Evolutionary conservation across 192 early-diverging fungal species (phyloP).

Genomic region (Allomyces javanicus): DNA sequence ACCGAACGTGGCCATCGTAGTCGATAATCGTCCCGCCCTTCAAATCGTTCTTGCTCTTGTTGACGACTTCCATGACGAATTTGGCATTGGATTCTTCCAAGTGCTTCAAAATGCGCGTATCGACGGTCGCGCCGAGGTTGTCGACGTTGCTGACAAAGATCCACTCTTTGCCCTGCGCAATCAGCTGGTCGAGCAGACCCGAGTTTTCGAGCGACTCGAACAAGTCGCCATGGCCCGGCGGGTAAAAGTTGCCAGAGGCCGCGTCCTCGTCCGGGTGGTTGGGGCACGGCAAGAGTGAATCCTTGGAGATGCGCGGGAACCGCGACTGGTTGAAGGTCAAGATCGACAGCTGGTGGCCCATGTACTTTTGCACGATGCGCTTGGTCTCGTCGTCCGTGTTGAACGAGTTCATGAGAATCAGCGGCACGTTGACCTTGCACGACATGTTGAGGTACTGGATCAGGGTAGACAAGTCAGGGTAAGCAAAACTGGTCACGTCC

Average conservation of each 20-base stretch:
- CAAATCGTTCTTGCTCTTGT: slow-evolving; percentile 98
- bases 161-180: slow-evolving; percentile 93
- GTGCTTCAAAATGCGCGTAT: slow-evolving; percentile 76
- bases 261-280: slow-evolving; percentile 18
- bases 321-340: slow-evolving; percentile 95
- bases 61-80: slow-evolving; percentile 97
- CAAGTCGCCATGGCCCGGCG: slow-evolving; percentile 96
- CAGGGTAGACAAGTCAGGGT: background rate
- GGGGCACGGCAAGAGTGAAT: slow-evolving; percentile 73
- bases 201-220: slow-evolving; percentile 86
- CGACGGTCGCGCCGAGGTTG: slow-evolving; percentile 94
- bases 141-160: slow-evolving; percentile 98
- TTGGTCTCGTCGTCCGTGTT: slow-evolving; percentile 96
- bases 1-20: slow-evolving; percentile 78
- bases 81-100: slow-evolving; percentile 71
- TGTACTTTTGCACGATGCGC: slow-evolving; percentile 97
- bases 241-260: slow-evolving; percentile 42
- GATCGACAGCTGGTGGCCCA: slow-evolving; percentile 72
- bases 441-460: slow-evolving; percentile 68
- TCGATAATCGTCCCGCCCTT: slow-evolving; percentile 99
- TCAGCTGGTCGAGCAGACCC: slow-evolving; percentile 77
- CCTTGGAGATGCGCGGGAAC: slow-evolving; percentile 83
- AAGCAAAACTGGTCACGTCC: background rate
- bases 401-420: slow-evolving; percentile 99
- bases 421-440: slow-evolving; percentile 76